These are phyloP conservation scores for Tremella mesenterica DNA, from an alignment of 768 basidiomycete genomes.

Conservation along the genomic window DNA sequence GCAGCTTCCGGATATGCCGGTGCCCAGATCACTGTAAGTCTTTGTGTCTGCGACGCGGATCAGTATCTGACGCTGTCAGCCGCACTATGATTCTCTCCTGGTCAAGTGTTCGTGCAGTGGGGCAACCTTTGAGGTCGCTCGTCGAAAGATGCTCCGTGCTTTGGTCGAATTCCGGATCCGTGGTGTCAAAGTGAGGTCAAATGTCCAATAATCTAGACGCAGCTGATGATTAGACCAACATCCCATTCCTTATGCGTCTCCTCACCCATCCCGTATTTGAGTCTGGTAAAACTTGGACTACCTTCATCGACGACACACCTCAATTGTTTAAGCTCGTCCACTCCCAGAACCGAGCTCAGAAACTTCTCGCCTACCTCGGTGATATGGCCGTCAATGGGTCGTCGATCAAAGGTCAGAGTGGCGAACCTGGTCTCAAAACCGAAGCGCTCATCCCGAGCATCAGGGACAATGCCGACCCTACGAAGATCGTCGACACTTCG, in stretches of 20 bases:
- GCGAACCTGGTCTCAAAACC: constrained; percentile 86
- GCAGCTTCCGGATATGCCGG: constrained; percentile 96
- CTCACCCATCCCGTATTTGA: constrained; percentile 95
- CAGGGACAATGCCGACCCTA: constrained; percentile 64
- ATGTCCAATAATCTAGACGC: background rate
- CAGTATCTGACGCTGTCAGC: constrained; percentile 51
- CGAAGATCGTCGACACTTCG: constrained; percentile 65
- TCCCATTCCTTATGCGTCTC: constrained; percentile 96
- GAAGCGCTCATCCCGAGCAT: constrained; percentile 78
- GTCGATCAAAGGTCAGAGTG: constrained; percentile 91
- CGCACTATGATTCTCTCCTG: constrained; percentile 94
- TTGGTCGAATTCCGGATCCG: constrained; percentile 99
- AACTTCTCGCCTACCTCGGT: constrained; percentile 89
- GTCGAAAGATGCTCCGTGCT: constrained; percentile 97
- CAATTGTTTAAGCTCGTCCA: constrained; percentile 97
- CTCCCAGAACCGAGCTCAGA: constrained; percentile 96
- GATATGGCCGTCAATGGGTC: constrained; percentile 97
- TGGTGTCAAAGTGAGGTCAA: constrained; percentile 67
- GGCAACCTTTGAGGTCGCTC: constrained; percentile 95
- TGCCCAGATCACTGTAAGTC: constrained; percentile 85
- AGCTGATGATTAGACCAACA: constrained; percentile 65
- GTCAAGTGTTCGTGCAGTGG: constrained; percentile 95
- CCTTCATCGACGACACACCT: constrained; percentile 99
- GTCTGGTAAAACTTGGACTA: constrained; percentile 96
- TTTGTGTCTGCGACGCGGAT: background rate